These are phyloP conservation scores for Tricholoma matsutake DNA, from an alignment of 768 basidiomycete genomes.

Conservation along the genomic window DNA sequence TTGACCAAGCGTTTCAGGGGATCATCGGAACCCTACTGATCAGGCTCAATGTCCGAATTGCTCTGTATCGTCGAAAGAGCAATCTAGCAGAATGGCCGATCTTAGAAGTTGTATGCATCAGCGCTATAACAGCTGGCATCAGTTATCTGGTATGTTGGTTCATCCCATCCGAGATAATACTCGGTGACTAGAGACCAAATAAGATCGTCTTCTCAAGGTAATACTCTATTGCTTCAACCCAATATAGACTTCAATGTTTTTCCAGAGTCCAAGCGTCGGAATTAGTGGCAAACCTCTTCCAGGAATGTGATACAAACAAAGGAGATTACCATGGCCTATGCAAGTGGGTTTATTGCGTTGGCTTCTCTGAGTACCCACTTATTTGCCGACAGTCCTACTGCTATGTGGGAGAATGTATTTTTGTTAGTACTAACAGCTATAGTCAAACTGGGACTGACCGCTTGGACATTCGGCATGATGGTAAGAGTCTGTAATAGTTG, in stretches of 20 bases:
- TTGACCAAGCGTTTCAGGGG: slow-evolving; percentile 40
- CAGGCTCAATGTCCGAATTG: slow-evolving; percentile 60
- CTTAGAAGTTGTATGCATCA: slow-evolving; percentile 58
- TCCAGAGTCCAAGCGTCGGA: slow-evolving; percentile 71
- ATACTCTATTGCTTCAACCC: background rate
- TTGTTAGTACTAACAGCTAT: slow-evolving; percentile 59
- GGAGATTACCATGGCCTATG: slow-evolving; percentile 75
- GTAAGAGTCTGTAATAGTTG: slow-evolving; percentile 29
- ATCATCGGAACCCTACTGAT: slow-evolving; percentile 64
- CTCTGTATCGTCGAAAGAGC: slow-evolving; percentile 58
- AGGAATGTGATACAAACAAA: slow-evolving; percentile 71
- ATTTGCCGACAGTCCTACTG: slow-evolving; percentile 47
- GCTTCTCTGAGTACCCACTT: background rate
- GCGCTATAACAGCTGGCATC: slow-evolving; percentile 66
- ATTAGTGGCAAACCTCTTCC: slow-evolving; percentile 79
- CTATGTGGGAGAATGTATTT: slow-evolving; percentile 66
- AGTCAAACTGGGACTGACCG: slow-evolving; percentile 60
- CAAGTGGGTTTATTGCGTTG: slow-evolving; percentile 50
- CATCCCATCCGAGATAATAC: background rate
- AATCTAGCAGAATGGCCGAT: slow-evolving; percentile 58
- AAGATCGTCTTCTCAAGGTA: slow-evolving; percentile 69
- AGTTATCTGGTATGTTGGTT: slow-evolving; percentile 55
- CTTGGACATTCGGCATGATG: slow-evolving; percentile 82
- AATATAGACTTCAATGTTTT: slow-evolving; percentile 1
- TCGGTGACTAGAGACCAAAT: background rate